Percentiles rank a stretch among this genome's conserved stretches.
These are phyloP conservation scores for Pseudofabraea citricarpa DNA, from an alignment of 2,329 filamentous ascomycete genomes.

Conservation along the genomic window DNA sequence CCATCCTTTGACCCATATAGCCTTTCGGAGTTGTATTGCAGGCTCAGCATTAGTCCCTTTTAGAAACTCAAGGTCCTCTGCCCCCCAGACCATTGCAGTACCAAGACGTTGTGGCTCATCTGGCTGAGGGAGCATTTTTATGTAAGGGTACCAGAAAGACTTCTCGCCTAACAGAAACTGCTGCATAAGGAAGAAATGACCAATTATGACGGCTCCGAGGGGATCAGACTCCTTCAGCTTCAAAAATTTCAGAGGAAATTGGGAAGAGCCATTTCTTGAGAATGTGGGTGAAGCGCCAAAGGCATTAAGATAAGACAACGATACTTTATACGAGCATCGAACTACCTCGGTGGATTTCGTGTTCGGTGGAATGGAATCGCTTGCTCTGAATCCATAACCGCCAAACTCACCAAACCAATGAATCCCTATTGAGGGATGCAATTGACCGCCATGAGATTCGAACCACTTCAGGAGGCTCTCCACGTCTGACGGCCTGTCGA, in stretches of 20 bases:
- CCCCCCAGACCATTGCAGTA: conserved; percentile 60
- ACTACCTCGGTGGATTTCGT: conserved; percentile 34
- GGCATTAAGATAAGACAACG: conserved; percentile 56
- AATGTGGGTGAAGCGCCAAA: conserved; percentile 30
- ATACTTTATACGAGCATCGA: conserved; percentile 45
- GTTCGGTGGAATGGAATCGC: conserved; percentile 10
- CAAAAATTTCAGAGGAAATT: conserved; percentile 49
- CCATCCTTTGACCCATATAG: conserved; percentile 23
- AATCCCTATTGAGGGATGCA: conserved; percentile 49
- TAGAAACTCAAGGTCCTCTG: conserved; percentile 53
- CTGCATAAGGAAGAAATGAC: conserved; percentile 64
- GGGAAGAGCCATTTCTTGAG: conserved; percentile 11
- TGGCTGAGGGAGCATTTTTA: conserved; percentile 59
- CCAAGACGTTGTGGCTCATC: conserved; percentile 43
- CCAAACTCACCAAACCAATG: conserved; percentile 41
- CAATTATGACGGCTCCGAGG: conserved; percentile 47
- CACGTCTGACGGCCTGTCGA: too few species aligned
- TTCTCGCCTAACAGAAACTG: conserved; percentile 54
- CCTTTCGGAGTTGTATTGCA: conserved; percentile 16
- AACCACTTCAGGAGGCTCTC: conserved; percentile 52
- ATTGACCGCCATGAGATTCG: conserved; percentile 35
- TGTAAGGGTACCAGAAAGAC: conserved; percentile 67
- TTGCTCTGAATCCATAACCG: conserved; percentile 30
- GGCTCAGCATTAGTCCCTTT: conserved; percentile 24
- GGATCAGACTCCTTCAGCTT: conserved; percentile 34